Evolutionary conservation across 2,329 filamentous ascomycete species (phyloP).

Genomic region (Colletotrichum shisoi): DNA sequence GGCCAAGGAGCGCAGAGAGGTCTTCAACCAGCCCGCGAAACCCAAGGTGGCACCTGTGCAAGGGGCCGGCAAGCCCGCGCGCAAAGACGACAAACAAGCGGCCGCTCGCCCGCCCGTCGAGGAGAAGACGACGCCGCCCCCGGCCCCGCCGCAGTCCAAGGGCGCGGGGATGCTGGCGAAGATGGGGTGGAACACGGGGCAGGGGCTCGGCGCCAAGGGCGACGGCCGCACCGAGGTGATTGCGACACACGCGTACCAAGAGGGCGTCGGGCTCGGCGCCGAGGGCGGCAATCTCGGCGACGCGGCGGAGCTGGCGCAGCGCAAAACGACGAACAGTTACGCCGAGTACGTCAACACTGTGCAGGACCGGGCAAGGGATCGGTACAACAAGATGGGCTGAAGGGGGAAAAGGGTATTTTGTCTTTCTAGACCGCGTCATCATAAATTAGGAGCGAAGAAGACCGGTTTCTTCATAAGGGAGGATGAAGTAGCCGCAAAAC

Average conservation of each 20-base stretch:
- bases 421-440: too few relatives aligned
- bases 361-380: constrained; percentile 71
- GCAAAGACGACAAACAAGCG: constrained; percentile 47
- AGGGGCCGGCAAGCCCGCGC: constrained; percentile 42
- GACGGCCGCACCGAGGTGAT: constrained; percentile 71
- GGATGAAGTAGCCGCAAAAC: not conserved
- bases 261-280: constrained; percentile 74
- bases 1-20: constrained; percentile 70
- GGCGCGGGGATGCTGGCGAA: constrained; percentile 73
- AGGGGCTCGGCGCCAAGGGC: constrained; percentile 70
- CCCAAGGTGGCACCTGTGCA: constrained; percentile 49
- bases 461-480: not conserved
- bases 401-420: not conserved
- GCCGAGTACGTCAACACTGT: constrained; percentile 69
- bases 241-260: constrained; percentile 69
- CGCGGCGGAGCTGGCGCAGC: constrained; percentile 68
- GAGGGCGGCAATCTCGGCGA: constrained; percentile 75
- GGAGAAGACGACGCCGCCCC: constrained; percentile 44
- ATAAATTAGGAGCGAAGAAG: not conserved
- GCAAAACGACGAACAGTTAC: constrained; percentile 67
- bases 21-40: constrained; percentile 67
- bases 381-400: constrained; percentile 64
- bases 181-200: constrained; percentile 74
- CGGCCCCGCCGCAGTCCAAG: constrained; percentile 61
- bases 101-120: constrained; percentile 30